phyloP scores from a whole-genome alignment of 306 rosid genomes.

The Biancaea sappan region DNA sequence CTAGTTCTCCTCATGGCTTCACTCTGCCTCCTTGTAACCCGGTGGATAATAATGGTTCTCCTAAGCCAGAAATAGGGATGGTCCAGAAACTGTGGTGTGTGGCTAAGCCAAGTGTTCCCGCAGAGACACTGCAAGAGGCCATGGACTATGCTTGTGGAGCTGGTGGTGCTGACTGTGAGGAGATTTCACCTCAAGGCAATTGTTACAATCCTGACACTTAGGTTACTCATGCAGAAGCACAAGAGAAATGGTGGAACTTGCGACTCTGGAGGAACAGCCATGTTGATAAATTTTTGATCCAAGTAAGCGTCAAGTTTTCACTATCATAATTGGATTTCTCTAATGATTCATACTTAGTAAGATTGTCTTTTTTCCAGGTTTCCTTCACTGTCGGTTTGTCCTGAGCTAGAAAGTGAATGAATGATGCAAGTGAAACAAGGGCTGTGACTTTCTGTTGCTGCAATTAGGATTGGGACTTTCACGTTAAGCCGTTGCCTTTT shows the following conservation, averaged over 20 bases:
- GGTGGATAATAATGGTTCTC: constrained; percentile 47
- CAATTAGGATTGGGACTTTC: constrained; percentile 30
- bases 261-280: constrained; percentile 82
- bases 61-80: constrained; percentile 40
- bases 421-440: constrained; percentile 16
- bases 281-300: constrained; percentile 78
- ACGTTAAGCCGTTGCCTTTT: constrained; percentile 39
- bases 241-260: constrained; percentile 83
- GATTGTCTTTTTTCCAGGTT: constrained; percentile 51
- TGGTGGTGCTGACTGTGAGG: constrained; percentile 74
- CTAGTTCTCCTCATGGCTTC: constrained; percentile 55
- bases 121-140: constrained; percentile 63
- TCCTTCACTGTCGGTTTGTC: constrained; percentile 65
- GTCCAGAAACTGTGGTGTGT: constrained; percentile 81
- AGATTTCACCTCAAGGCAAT: constrained; percentile 59
- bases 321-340: background rate
- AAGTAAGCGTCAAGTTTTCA: constrained; percentile 47
- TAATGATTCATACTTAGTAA: background rate
- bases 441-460: constrained; percentile 19
- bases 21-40: constrained; percentile 77
- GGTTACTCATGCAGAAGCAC: constrained; percentile 86
- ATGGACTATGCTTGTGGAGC: constrained; percentile 87
- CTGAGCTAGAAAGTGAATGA: constrained; percentile 42
- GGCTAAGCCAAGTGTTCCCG: constrained; percentile 85
- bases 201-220: constrained; percentile 67